phyloP scores from a whole-genome alignment of 139 green algal species.

The Asterochloris sp. region DNA sequence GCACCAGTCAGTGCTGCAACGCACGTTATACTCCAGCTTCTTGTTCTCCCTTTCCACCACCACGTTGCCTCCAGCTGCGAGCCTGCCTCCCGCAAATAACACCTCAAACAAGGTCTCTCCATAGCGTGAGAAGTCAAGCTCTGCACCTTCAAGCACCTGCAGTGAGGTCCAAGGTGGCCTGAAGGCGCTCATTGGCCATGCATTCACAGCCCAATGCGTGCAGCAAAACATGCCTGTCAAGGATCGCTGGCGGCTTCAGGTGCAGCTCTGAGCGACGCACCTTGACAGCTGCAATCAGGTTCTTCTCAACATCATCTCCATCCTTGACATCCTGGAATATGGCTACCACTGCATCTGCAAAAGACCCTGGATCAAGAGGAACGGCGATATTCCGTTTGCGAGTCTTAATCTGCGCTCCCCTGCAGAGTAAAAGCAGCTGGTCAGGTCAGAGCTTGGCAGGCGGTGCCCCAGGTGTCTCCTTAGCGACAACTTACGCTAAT shows the following conservation, averaged over 20 bases:
- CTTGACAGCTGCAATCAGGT: conserved; percentile 76
- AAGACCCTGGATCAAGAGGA: conserved; percentile 87
- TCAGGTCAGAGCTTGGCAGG: neutral
- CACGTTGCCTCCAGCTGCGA: conserved; percentile 68
- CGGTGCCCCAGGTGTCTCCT: neutral
- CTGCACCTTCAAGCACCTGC: conserved; percentile 65
- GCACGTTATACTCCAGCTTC: conserved; percentile 62
- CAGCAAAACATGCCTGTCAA: no score
- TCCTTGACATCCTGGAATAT: conserved; percentile 76
- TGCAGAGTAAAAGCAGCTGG: conserved; percentile 31
- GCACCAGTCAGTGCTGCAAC: neutral
- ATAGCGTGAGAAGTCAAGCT: conserved; percentile 94
- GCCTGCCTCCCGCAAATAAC: conserved; percentile 79
- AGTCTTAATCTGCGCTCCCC: conserved; percentile 91
- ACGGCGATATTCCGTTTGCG: conserved; percentile 96
- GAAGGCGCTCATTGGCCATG: neutral
- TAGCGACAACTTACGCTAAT: conserved; percentile 70
- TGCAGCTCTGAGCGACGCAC: conserved; percentile 1
- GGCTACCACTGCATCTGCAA: conserved; percentile 84
- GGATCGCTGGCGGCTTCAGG: no score
- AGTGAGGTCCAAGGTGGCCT: neutral
- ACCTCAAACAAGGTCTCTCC: conserved; percentile 96
- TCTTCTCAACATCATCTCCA: conserved; percentile 48
- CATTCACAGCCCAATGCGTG: neutral
- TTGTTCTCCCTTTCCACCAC: conserved; percentile 54